Evolutionary conservation across 352 stramenopile genomes (phyloP), one percentile per base, ranked within the genome.

Genomic region (Globisporangium perplexum): DNA sequence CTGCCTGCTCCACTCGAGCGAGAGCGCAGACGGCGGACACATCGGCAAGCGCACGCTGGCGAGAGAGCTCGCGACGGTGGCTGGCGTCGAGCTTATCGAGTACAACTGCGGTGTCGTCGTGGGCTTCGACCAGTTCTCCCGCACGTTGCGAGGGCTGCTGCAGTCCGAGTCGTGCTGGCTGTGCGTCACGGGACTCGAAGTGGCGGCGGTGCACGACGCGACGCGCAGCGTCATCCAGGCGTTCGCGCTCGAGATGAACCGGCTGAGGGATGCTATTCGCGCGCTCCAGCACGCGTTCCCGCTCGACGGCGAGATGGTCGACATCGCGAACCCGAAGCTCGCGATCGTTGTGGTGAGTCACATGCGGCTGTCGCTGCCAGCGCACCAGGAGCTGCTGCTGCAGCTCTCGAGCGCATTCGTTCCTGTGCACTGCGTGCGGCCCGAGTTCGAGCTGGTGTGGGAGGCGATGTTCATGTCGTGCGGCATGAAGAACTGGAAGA

Each of bases 1-100:
- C 10, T 63, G 70, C 38, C 42, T 88, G 4, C 33, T 88, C 2
- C 68, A 87, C 46, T 68, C 65, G 3, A 53, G 49, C 17, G 55
- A 3, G 2, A 53, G 49, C 17, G 53, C 4, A 20, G 64, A 23
- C 14, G 41, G 52, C 38, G 63, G 57, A 24, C 59, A 55, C 10
- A 61, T 58, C 7, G 70, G 76, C 8, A 85, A 87, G 50, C 59
- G 66, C 31, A 77, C 71, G 17, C 51, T 87, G 15, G 31, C 74
- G 7, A 60, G 59, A 8, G 74, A 85, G 28, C 52, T 85, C n/a
- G 67, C 72, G 4, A 55, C 62, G 17, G 71, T 75, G 36, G 64
- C 76, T 51, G 76, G 76, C 0, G 56, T 65, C 23, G 76, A 85
- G 46, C 66, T 65, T 12, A 50, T 84, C 0, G 53, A 65, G 7